These are phyloP conservation scores for Chamaenerion angustifolium DNA, from an alignment of 345 rosid genomes.

Conservation along the genomic window DNA sequence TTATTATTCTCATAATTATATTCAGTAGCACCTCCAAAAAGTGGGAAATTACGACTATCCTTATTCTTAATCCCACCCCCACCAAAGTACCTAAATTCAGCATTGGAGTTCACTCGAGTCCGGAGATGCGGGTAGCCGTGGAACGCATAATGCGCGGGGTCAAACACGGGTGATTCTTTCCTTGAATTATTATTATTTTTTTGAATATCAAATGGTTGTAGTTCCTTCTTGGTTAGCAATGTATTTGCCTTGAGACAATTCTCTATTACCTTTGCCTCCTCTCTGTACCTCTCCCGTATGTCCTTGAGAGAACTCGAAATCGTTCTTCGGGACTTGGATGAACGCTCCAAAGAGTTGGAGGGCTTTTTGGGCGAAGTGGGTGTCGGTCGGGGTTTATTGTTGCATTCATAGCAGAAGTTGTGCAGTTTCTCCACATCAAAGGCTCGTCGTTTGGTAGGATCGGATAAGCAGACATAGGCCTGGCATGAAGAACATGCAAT, in stretches of 20 bases:
- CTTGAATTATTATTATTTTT: constrained; percentile 8
- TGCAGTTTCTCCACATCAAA: constrained; percentile 47
- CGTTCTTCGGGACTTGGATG: constrained; percentile 10
- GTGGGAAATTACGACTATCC: background rate
- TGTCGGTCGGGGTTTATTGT: constrained; percentile 2
- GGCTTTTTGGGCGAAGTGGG: constrained; percentile 7
- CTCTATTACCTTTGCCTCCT: constrained; percentile 74
- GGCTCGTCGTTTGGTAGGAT: constrained; percentile 37
- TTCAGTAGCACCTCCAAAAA: no score
- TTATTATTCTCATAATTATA: background rate
- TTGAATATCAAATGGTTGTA: constrained; percentile 9
- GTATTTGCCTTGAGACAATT: constrained; percentile 44
- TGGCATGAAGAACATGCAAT: constrained; percentile 9
- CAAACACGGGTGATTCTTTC: constrained; percentile 56
- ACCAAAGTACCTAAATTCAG: constrained; percentile 14
- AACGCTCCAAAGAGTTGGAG: constrained; percentile 8
- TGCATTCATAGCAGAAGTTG: constrained; percentile 46
- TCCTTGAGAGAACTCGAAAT: constrained; percentile 21
- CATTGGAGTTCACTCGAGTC: constrained; percentile 14
- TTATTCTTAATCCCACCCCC: constrained; percentile 8
- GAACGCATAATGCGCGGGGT: constrained; percentile 41
- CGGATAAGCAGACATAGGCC: constrained; percentile 67
- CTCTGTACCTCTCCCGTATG: constrained; percentile 50
- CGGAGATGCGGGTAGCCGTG: constrained; percentile 74
- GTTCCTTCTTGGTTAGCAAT: constrained; percentile 14